Conservation (phyloP, 1,284 basidiomycete species). For the Athelia sp. region DNA sequence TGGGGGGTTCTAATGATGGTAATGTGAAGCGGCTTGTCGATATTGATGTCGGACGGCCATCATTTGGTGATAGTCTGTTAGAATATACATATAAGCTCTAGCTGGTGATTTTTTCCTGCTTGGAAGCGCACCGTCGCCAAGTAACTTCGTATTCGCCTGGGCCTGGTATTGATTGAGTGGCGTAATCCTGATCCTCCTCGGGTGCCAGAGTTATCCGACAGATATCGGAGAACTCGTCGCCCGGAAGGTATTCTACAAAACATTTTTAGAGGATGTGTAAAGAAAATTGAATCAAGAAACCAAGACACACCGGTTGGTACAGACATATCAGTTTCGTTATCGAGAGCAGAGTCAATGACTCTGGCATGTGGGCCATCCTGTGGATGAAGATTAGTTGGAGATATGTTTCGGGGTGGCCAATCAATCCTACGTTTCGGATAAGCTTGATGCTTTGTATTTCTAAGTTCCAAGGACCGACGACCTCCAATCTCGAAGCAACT, state of each 20-base stretch:
- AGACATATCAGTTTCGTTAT: slow-evolving; percentile 28
- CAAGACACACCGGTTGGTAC: slow-evolving; percentile 33
- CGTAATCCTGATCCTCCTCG: slow-evolving; percentile 33
- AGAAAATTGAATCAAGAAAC: background rate
- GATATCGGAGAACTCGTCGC: slow-evolving; percentile 56
- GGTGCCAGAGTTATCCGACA: slow-evolving; percentile 46
- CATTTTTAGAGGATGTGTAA: background rate
- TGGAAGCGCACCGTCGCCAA: slow-evolving; percentile 60
- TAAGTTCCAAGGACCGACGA: slow-evolving; percentile 47
- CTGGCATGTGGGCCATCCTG: slow-evolving; percentile 44
- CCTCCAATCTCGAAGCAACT: slow-evolving; percentile 45
- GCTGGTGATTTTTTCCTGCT: background rate
- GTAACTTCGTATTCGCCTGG: slow-evolving; percentile 56
- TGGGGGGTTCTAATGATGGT: slow-evolving; percentile 54
- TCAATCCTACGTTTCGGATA: slow-evolving; percentile 37
- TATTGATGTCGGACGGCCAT: slow-evolving; percentile 31
- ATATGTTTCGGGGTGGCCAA: background rate
- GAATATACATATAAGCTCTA: slow-evolving; percentile 1
- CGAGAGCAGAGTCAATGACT: slow-evolving; percentile 37
- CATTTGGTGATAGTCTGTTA: slow-evolving; percentile 34
- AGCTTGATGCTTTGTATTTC: slow-evolving; percentile 46
- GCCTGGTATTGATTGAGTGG: slow-evolving; percentile 32
- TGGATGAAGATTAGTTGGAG: slow-evolving; percentile 1
- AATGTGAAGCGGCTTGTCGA: slow-evolving; percentile 48
- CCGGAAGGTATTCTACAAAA: slow-evolving; percentile 49